Base-by-base conservation (phyloP, 345 rosid species). In the Eucalyptus fibrosa region DNA sequence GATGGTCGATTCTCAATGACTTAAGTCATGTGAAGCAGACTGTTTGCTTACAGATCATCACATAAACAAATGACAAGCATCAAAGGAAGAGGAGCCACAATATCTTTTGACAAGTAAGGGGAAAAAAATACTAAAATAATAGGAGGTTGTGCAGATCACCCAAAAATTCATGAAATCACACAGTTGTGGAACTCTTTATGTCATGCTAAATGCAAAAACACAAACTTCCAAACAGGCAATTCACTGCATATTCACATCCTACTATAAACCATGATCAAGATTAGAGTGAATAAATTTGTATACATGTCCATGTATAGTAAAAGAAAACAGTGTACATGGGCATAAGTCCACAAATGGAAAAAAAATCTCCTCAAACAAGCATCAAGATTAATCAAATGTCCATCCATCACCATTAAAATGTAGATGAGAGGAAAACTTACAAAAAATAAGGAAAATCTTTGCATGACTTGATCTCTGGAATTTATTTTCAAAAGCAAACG, bases 401-500 rank as follows among this genome's bases (percentile, higher is more conserved):
- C 51, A 47, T 7, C 26, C 12, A 85, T 45, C 55, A 85, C 8
- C 42, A 62, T 53, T 53, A 53, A 53, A 7, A 53, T 53, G 56
- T 53, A 53, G 56, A 53, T 18, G 50, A 88, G 49, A 42, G 62
- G 5, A 45, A 86, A 8, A 86, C 97, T 96, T 90, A 97, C 98
- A 97, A 94, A 91, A 97, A 96, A 90, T 94, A 97, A 12, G 97
- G 99, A 90, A 97, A 97, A 90, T 96, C 95, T 89, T 92, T 90
- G 98, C 96, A 95, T n/a, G 99, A 93, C 89, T 92, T 94, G 90
- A 97, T 95, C 93, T 97, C 95, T 67, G 94, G 97, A 90, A 93
- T 91, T 91, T 97, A 97, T 91, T 89, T 90, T 93, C 80, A 93
- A 90, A 89, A 83, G 88, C 93, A 96, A 65, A 93, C 88, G 37